Evolutionary conservation across 441 rosid species (phyloP), one percentile per base, ranked within the genome.

Genomic region (Arabidopsis lyrata): DNA sequence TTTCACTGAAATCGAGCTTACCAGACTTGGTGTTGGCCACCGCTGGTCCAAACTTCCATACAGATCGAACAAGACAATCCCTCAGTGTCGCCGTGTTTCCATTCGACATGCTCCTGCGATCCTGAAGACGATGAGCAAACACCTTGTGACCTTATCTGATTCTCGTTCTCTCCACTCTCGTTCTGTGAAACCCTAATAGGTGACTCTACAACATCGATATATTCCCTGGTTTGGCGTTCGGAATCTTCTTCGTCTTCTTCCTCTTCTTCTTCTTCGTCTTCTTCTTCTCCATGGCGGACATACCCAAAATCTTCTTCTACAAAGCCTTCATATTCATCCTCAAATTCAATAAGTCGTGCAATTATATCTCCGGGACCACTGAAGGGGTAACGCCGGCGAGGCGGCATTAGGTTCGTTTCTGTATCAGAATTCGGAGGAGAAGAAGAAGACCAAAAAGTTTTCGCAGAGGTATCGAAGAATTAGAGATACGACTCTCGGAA

Each of bases 21-120:
- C 96, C 95, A 86, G 79, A 91, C 73, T 61, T 85, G 91, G 75
- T 94, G 97, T 34, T 83, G 87, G 27, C 96, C 97, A 24, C 66
- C 74, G 36, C 77, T 81, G 11, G 92, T 85, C 95, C 97, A 91
- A 62, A 86, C 77, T 42, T 94, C 95, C 95, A 90, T 83, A 44
- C 98, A 94, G 49, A 94, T 91, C 13, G 95, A 81, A 77, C 98
- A 94, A 39, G 81, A 85, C 35, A 83, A 78, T 27, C 91, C 96
- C 13, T 94, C 98, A 27, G 83, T 71, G 11, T 91, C 95, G 7
- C 69, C 50, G 5, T 70, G 82, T 59, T 77, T 84, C 86, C 84
- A 82, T 71, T 80, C 73, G 27, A 12, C 83, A 58, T 75, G 82
- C 2, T 75, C 85, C 56, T 84, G 87, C 61, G 86, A 82, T 22